phyloP scores from a whole-genome alignment of 78 protist genomes.

The Dictyostelium intermedium region DNA sequence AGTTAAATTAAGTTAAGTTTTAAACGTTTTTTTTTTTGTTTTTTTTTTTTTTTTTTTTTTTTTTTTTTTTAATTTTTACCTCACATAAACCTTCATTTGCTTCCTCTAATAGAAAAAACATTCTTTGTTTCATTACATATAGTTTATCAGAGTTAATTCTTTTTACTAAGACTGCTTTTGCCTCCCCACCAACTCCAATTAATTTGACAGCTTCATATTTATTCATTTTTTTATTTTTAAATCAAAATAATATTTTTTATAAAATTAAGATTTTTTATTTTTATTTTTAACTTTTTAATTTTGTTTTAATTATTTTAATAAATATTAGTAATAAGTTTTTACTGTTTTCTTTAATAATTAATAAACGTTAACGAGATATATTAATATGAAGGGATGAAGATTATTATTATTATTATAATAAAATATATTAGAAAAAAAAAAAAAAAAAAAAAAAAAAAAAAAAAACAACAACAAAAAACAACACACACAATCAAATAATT shows the following conservation, averaged over 20 bases:
- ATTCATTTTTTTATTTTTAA: slow-evolving; percentile 21
- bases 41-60: no score
- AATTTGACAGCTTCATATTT: slow-evolving; percentile 46
- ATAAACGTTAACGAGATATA: not conserved
- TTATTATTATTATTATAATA: no score
- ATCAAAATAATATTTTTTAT: no score
- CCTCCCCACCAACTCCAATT: slow-evolving; percentile 56
- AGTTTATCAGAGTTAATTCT: slow-evolving; percentile 24
- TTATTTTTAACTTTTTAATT: not conserved
- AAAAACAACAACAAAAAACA: no score
- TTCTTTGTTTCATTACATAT: slow-evolving; percentile 59
- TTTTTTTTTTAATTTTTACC: not conserved
- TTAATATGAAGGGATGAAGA: not conserved
- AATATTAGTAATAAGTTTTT: not conserved
- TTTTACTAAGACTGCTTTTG: slow-evolving; percentile 33
- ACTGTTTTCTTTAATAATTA: not conserved
- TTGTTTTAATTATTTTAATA: not conserved
- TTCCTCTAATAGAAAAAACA: slow-evolving; percentile 16
- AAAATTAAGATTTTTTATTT: not conserved
- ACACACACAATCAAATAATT: no score
- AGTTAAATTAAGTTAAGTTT: no score
- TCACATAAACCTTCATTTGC: slow-evolving; percentile 49
- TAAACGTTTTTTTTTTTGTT: no score
- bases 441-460: no score
- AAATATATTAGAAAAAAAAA: no score